These are phyloP conservation scores for Postia placenta DNA, from an alignment of 768 basidiomycete species.

Conservation along the genomic window DNA sequence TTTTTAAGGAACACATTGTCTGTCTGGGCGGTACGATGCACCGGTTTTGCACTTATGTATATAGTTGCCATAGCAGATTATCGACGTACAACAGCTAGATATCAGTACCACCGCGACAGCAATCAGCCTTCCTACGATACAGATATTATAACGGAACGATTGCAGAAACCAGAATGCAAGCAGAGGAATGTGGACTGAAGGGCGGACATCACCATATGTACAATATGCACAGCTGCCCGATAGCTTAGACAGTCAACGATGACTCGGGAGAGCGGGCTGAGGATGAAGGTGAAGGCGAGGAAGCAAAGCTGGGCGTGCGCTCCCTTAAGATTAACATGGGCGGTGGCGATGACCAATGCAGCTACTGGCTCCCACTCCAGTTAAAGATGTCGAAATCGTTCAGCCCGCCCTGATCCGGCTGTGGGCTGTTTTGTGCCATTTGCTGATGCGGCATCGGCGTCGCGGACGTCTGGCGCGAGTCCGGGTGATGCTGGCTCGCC, in stretches of 20 bases:
- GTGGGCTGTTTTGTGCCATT: slow-evolving; percentile 31
- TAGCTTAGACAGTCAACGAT: slow-evolving; percentile 16
- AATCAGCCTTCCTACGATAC: slow-evolving; percentile 11
- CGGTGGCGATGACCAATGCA: no score
- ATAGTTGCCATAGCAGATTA: not conserved
- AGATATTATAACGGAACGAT: slow-evolving; percentile 5
- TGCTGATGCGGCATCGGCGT: slow-evolving; percentile 40
- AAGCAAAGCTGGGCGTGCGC: slow-evolving; percentile 18
- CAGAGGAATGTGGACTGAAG: not conserved
- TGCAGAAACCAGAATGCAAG: not conserved
- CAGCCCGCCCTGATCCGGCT: slow-evolving; percentile 35
- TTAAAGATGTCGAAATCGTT: slow-evolving; percentile 49
- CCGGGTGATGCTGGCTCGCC: slow-evolving; percentile 13
- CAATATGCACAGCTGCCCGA: slow-evolving; percentile 1
- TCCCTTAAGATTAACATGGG: no score
- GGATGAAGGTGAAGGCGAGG: no score
- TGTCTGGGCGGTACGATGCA: no score
- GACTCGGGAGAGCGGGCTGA: slow-evolving; percentile 10
- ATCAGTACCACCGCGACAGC: slow-evolving; percentile 9
- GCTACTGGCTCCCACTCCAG: slow-evolving; percentile 44
- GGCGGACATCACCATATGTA: slow-evolving; percentile 1
- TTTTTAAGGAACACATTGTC: no score
- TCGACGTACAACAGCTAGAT: slow-evolving; percentile 13
- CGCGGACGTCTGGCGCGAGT: slow-evolving; percentile 42
- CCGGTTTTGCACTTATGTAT: not conserved